Conservation (phyloP, 768 basidiomycete species). For the Amanita rubescens region DNA sequence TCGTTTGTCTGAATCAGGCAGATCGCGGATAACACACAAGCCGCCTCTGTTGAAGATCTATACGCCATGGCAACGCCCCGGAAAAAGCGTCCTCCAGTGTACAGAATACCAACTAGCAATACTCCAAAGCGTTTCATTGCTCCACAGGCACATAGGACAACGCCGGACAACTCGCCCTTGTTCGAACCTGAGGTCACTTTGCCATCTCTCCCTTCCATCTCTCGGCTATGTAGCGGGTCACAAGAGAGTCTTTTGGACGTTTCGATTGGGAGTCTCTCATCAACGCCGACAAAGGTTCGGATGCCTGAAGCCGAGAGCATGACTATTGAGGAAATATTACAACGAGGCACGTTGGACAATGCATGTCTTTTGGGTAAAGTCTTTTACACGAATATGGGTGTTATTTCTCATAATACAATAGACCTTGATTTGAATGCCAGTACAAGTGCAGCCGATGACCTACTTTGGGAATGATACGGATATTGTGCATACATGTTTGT, state of each 20-base stretch:
- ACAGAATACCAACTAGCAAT: slow-evolving; percentile 1
- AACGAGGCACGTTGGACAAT: neutral
- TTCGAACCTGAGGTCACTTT: neutral
- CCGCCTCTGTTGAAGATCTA: neutral
- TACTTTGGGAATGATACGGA: neutral
- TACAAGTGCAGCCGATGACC: neutral
- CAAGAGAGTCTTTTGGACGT: neutral
- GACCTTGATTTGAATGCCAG: neutral
- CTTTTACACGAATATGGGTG: neutral
- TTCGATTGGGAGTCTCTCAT: neutral
- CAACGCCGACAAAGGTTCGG: neutral
- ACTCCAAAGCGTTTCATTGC: neutral
- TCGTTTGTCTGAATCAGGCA: neutral
- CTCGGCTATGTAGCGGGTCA: neutral
- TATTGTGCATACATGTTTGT: neutral
- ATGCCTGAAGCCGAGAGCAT: neutral
- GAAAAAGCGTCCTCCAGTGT: neutral
- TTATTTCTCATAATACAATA: neutral
- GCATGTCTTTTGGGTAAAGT: neutral
- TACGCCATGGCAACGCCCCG: neutral
- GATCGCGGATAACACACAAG: neutral
- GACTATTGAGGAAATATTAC: neutral
- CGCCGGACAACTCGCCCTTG: neutral
- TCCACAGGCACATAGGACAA: neutral
- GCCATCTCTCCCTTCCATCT: slow-evolving; percentile 3